These are phyloP conservation scores for Xylaria digitata DNA, from an alignment of 2,329 filamentous ascomycete genomes.

Conservation along the genomic window DNA sequence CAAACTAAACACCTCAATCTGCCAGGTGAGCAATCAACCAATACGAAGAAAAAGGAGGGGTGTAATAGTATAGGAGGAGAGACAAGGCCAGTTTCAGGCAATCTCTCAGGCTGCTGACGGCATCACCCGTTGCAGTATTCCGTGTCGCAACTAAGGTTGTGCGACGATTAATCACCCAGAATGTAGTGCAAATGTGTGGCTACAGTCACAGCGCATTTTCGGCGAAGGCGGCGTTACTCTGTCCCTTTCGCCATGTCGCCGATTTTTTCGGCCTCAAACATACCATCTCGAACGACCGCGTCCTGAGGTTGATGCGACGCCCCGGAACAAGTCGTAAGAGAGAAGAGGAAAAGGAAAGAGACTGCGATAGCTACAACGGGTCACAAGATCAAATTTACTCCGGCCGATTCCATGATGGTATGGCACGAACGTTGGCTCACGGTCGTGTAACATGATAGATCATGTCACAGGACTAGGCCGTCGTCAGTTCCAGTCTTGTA, in stretches of 20 bases:
- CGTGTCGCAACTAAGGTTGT: slow-evolving; percentile 34
- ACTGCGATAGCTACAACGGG: slow-evolving; percentile 27
- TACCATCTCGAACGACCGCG: slow-evolving; percentile 8
- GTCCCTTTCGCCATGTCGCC: slow-evolving; percentile 4
- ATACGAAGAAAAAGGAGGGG: slow-evolving; percentile 13
- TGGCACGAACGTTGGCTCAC: slow-evolving; percentile 12
- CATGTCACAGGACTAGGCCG: slow-evolving; percentile 20
- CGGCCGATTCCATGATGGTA: slow-evolving; percentile 4
- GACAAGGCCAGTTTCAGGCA: slow-evolving; percentile 28
- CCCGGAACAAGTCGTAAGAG: slow-evolving; percentile 14
- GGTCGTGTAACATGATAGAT: slow-evolving; percentile 32
- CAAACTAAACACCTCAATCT: slow-evolving; percentile 13
- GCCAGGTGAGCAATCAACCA: slow-evolving; percentile 6
- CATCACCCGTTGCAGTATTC: slow-evolving; percentile 36
- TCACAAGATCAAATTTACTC: slow-evolving; percentile 31
- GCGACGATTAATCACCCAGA: slow-evolving; percentile 17
- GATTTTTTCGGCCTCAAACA: neutral
- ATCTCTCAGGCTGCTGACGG: slow-evolving; percentile 25
- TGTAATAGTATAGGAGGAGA: slow-evolving; percentile 12
- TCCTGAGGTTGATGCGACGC: slow-evolving; percentile 8
- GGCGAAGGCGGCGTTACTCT: slow-evolving; percentile 20
- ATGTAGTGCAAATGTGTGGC: slow-evolving; percentile 8
- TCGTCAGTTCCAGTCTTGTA: slow-evolving; percentile 19
- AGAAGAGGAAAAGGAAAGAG: slow-evolving; percentile 17
- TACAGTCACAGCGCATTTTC: slow-evolving; percentile 15